Evolutionary conservation across 805 yeast genomes (phyloP), one percentile per base, ranked within the genome.

Genomic region (Candida andamanensis): DNA sequence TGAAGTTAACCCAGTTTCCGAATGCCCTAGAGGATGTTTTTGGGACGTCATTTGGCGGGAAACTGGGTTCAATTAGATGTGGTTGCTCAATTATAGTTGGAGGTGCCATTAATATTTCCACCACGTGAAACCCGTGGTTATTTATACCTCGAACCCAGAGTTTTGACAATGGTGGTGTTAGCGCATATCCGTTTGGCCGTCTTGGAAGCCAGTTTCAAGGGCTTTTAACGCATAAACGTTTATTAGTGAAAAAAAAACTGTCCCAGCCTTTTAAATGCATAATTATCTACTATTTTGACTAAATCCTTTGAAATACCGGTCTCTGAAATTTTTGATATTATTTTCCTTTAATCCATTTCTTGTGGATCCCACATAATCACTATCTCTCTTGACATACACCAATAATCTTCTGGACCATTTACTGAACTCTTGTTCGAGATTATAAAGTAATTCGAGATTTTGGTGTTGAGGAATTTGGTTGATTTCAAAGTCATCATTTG

Each of bases 381-480:
- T 58, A 15, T 63, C 77, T 33, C 84, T 62, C 49, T 85, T 80
- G 30, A 78, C 78, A 50, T 90, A 90, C 5, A 84, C 90, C 36
- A 90, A 56, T 30, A 90, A 63, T 45, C 95, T 67, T 53, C 98
- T 69, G 13, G 95, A 82, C 98, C 98, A 92, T 54, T 81, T 85
- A 57, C 84, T 78, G 59, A 92, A 92, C 42, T 78, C 85, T 54
- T 92, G 98, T 24, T 81, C 90, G 39, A 94, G 68, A 38, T 79
- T 76, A 43, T 82, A 78, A 29, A 80, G 60, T 45, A 87, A 64
- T 46, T 83, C 82, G 36, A 92, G 56, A 26, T 72, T 74, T 39
- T 74, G 68, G 56, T 92, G 96, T 45, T 76, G 78, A 4, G 97
- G 97, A 16, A 89, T 76, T 32, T 71, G 64, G 28, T 83, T 76